A percentile compares a stretch with the other conserved stretches of the same genome.
phyloP scores from a whole-genome alignment of 768 basidiomycete genomes.

The Crassisporium funariophilum region DNA sequence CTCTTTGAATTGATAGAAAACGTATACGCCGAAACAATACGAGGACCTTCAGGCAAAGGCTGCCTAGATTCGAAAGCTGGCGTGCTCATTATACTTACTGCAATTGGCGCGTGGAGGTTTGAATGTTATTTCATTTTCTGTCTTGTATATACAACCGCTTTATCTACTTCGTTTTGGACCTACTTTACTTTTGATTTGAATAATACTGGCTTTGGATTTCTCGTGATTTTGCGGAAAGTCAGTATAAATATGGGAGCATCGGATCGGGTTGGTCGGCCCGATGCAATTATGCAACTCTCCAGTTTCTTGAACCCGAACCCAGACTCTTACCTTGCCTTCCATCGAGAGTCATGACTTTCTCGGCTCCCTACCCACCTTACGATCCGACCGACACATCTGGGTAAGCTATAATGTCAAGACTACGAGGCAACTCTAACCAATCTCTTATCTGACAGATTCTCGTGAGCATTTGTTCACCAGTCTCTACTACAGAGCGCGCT shows the following conservation, averaged over 20 bases:
- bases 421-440: not conserved
- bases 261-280: no score
- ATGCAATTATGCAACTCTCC: not conserved
- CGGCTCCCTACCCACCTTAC: constrained; percentile 64
- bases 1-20: constrained; percentile 52
- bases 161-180: no score
- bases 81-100: no score
- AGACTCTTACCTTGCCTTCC: not conserved
- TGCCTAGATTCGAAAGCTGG: no score
- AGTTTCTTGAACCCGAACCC: not conserved
- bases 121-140: no score
- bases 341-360: constrained; percentile 20
- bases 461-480: constrained; percentile 37
- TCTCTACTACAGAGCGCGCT: not conserved
- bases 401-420: constrained; percentile 37
- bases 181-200: no score
- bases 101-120: no score
- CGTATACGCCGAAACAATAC: constrained; percentile 34
- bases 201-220: no score
- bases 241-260: no score
- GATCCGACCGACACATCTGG: constrained; percentile 71
- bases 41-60: constrained; percentile 18
- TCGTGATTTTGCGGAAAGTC: no score
- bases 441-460: constrained; percentile 49
- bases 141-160: no score